Conservation (phyloP, 73 alveolate genomes). For the Uronychia setigera region DNA sequence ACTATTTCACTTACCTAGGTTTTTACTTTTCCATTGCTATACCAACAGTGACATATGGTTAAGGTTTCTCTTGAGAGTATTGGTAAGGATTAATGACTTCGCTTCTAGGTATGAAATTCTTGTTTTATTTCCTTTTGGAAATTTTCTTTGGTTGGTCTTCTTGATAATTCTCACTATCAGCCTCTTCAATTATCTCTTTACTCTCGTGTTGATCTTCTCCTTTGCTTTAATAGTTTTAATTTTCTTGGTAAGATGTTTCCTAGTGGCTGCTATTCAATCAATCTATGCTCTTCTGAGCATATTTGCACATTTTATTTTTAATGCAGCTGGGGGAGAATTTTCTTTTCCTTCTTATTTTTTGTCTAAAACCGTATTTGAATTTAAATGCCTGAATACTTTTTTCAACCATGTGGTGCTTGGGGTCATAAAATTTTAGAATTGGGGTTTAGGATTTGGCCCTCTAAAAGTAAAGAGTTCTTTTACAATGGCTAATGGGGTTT, state of each 20-base stretch:
- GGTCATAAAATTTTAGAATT: background rate
- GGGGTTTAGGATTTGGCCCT: background rate
- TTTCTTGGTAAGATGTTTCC: too few relatives aligned
- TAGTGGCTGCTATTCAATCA: too few relatives aligned
- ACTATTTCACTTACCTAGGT: too few relatives aligned
- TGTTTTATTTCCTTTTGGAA: too few relatives aligned
- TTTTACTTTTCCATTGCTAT: too few relatives aligned
- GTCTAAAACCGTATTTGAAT: background rate
- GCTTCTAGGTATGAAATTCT: too few relatives aligned
- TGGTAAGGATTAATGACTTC: background rate
- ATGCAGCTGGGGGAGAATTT: background rate
- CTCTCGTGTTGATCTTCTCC: background rate
- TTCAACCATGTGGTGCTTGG: background rate
- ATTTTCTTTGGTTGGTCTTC: too few relatives aligned
- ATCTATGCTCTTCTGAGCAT: background rate
- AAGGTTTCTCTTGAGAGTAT: background rate
- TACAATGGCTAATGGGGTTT: background rate
- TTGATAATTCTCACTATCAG: too few relatives aligned
- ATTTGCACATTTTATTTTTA: background rate
- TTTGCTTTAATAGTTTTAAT: background rate
- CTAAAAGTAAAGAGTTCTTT: background rate
- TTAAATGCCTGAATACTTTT: background rate
- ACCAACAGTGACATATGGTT: too few relatives aligned
- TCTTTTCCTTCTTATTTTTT: background rate
- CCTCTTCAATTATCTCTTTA: too few relatives aligned